Percentiles rank a stretch among this genome's conserved stretches.
These are phyloP conservation scores for Lactarius psammicola DNA, from an alignment of 768 basidiomycete species.

Conservation along the genomic window DNA sequence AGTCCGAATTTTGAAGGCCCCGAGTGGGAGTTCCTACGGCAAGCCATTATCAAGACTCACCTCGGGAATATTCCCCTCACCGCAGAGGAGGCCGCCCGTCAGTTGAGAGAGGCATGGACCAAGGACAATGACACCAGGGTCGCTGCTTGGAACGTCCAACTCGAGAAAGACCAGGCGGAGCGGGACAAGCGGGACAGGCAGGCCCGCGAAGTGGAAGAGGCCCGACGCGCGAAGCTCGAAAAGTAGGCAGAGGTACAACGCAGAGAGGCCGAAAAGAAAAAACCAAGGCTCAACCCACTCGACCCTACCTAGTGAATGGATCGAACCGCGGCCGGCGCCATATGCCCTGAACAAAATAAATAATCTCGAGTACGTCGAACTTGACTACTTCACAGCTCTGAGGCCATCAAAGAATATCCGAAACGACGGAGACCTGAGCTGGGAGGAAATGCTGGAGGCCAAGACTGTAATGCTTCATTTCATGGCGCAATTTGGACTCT, in stretches of 20 bases:
- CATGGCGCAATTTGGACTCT: background rate
- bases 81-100: background rate
- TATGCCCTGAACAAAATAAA: background rate
- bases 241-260: background rate
- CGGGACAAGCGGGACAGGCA: background rate
- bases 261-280: background rate
- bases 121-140: background rate
- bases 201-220: background rate
- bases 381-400: background rate
- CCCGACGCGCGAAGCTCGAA: background rate
- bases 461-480: background rate
- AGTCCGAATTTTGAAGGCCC: background rate
- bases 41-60: background rate
- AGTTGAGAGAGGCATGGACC: background rate
- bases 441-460: background rate
- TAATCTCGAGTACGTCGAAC: background rate
- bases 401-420: background rate
- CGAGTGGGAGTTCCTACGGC: slow-evolving; percentile 1
- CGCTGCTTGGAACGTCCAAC: background rate
- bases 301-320: background rate
- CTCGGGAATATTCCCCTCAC: background rate
- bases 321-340: background rate
- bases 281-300: background rate
- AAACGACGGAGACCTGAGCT: background rate
- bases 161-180: background rate